These are phyloP conservation scores for Rachicladosporium sp. DNA, from an alignment of 2,329 filamentous ascomycete genomes.

Conservation along the genomic window DNA sequence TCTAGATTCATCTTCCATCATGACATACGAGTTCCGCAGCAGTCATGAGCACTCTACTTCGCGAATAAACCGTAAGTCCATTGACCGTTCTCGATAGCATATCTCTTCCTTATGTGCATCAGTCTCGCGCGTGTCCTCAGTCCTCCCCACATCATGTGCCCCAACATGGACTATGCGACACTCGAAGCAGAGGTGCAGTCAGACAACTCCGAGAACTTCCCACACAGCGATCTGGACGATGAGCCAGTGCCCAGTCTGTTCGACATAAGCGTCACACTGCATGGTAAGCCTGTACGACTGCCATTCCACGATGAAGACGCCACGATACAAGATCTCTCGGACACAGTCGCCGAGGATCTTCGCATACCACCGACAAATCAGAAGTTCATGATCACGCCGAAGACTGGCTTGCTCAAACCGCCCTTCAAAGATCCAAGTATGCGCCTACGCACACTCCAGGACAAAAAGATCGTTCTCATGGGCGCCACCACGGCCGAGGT, in stretches of 20 bases:
- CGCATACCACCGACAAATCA: conserved; percentile 52
- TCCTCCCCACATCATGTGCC: too few relatives aligned
- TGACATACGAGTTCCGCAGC: too few relatives aligned
- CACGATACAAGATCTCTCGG: conserved; percentile 47
- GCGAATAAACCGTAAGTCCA: too few relatives aligned
- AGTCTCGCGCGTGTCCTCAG: too few relatives aligned
- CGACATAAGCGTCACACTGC: conserved; percentile 41
- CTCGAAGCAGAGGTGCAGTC: too few relatives aligned
- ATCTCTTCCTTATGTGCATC: too few relatives aligned
- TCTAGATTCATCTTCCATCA: too few relatives aligned
- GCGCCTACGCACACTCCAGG: conserved; percentile 36
- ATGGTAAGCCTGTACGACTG: conserved; percentile 39
- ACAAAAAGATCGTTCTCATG: conserved; percentile 53
- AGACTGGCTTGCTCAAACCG: conserved; percentile 50
- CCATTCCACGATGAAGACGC: conserved; percentile 35
- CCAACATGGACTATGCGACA: too few relatives aligned
- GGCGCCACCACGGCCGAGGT: conserved; percentile 51
- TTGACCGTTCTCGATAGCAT: too few relatives aligned
- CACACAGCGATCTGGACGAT: conserved; percentile 7
- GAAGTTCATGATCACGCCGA: conserved; percentile 54
- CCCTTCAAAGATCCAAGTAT: conserved; percentile 50
- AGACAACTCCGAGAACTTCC: too few relatives aligned
- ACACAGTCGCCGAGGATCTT: conserved; percentile 43
- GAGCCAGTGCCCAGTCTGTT: conserved; percentile 13
- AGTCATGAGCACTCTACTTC: too few relatives aligned